Evolutionary conservation across 371 early-diverging fungal genomes (phyloP).

Genomic region (Nematocida displodere): DNA sequence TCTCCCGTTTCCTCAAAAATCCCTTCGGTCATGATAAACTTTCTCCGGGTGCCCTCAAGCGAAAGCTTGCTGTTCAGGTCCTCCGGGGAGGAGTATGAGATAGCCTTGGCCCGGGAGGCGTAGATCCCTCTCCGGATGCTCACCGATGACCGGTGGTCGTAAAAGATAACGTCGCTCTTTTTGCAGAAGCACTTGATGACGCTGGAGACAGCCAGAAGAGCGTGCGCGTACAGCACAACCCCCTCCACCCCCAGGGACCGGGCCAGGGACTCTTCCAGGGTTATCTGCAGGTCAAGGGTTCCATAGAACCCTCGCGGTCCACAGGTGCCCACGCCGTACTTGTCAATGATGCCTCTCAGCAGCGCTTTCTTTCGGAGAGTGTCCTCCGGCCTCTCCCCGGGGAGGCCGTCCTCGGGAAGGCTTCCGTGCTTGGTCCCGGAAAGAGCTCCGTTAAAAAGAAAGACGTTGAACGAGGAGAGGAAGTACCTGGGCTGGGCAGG

Average conservation of each 20-base stretch:
- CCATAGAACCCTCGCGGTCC: conserved; percentile 98
- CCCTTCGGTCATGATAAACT: conserved; percentile 89
- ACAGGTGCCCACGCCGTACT: conserved; percentile 96
- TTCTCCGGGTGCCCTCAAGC: conserved; percentile 67
- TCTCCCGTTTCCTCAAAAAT: conserved; percentile 85
- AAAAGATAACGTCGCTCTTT: conserved; percentile 78
- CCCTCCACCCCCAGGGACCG: conserved; percentile 76
- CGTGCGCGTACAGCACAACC: conserved; percentile 93
- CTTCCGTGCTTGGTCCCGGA: neutral
- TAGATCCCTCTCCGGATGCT: conserved; percentile 62
- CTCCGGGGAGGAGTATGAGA: conserved; percentile 53
- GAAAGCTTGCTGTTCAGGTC: conserved; percentile 56
- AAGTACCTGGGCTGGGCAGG: neutral
- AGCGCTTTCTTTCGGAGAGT: conserved; percentile 54
- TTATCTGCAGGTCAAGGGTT: conserved; percentile 90
- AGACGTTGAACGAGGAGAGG: conserved; percentile 28
- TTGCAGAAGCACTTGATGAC: conserved; percentile 94
- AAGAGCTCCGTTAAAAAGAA: conserved; percentile 23
- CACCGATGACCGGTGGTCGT: conserved; percentile 60
- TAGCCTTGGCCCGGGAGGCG: conserved; percentile 53
- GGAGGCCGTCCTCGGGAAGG: conserved; percentile 8
- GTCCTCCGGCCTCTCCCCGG: conserved; percentile 13
- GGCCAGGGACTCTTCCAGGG: conserved; percentile 81
- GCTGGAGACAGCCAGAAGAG: conserved; percentile 80
- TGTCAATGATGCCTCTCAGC: conserved; percentile 67